phyloP scores from a whole-genome alignment of 352 stramenopile genomes.

The Achlya hypogyna region DNA sequence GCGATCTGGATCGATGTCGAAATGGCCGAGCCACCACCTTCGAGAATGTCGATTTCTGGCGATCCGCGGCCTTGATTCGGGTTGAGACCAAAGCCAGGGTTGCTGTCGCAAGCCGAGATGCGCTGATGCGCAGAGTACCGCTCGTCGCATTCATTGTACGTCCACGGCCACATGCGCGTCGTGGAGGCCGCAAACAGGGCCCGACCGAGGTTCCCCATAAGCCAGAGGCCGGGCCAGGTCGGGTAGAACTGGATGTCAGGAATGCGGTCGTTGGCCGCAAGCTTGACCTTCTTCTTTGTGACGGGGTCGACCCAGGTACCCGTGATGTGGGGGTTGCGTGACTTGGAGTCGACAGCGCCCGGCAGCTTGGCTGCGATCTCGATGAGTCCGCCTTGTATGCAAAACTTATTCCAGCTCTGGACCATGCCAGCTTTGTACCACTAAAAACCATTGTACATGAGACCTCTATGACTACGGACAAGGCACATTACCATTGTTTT shows the following conservation, averaged over 20 bases:
- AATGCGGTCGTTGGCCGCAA: slow-evolving; percentile 10
- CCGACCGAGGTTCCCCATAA: slow-evolving; percentile 76
- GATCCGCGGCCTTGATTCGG: slow-evolving; percentile 79
- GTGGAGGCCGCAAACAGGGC: slow-evolving; percentile 77
- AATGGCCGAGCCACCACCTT: slow-evolving; percentile 62
- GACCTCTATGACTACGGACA: not conserved
- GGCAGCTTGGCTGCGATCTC: slow-evolving; percentile 83
- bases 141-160: slow-evolving; percentile 76
- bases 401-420: slow-evolving; percentile 94
- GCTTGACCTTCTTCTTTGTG: not conserved
- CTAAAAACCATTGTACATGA: not conserved
- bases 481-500: not conserved
- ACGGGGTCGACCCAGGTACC: slow-evolving; percentile 22
- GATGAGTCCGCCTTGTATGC: slow-evolving; percentile 88
- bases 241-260: slow-evolving; percentile 34
- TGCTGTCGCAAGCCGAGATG: slow-evolving; percentile 82
- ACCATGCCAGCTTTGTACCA: slow-evolving; percentile 74
- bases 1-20: slow-evolving; percentile 70
- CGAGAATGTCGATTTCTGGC: slow-evolving; percentile 93
- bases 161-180: slow-evolving; percentile 89
- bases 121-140: slow-evolving; percentile 44
- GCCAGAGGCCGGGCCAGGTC: slow-evolving; percentile 87
- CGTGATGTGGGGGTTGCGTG: slow-evolving; percentile 13
- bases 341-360: slow-evolving; percentile 33
- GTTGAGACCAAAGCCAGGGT: slow-evolving; percentile 89